These are phyloP conservation scores for Cladosporium velox DNA, from an alignment of 2,329 filamentous ascomycete genomes.

Conservation along the genomic window DNA sequence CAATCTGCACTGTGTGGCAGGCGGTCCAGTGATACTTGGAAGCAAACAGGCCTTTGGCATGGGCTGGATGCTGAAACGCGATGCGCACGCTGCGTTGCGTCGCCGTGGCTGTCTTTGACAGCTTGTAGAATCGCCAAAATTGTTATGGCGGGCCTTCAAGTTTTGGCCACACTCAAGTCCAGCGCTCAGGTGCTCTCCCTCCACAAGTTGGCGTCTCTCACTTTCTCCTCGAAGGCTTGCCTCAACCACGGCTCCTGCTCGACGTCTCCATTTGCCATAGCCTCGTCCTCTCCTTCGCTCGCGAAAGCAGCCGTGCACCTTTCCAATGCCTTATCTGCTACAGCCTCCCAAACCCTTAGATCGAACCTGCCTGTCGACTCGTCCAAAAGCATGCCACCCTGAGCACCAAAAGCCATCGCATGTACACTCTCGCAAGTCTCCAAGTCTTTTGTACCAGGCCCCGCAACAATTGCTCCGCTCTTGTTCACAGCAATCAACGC, in stretches of 20 bases:
- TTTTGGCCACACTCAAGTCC: not conserved
- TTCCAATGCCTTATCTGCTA: slow-evolving; percentile 64
- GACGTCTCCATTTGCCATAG: slow-evolving; percentile 42
- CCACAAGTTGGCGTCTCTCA: slow-evolving; percentile 45
- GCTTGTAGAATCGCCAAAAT: not conserved
- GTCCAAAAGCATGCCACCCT: slow-evolving; percentile 70
- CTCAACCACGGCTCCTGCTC: slow-evolving; percentile 43
- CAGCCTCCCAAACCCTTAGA: slow-evolving; percentile 72
- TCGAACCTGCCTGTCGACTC: slow-evolving; percentile 83
- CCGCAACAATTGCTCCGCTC: slow-evolving; percentile 38
- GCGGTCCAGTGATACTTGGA: not conserved
- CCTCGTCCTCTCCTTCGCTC: slow-evolving; percentile 39
- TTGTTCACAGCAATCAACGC: slow-evolving; percentile 60
- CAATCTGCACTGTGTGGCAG: not conserved
- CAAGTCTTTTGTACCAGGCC: slow-evolving; percentile 64
- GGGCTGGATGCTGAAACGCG: not conserved
- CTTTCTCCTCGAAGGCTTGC: slow-evolving; percentile 43
- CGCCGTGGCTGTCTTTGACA: not conserved
- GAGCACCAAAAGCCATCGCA: slow-evolving; percentile 78
- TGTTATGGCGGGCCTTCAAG: not conserved
- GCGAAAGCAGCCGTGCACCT: slow-evolving; percentile 60
- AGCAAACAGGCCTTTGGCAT: not conserved
- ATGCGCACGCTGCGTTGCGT: not conserved
- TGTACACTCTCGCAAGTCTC: slow-evolving; percentile 70
- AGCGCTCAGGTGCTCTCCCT: slow-evolving; percentile 39